Evolutionary conservation across 495 filamentous ascomycete species (phyloP).

Genomic region (Neurospora sp.): DNA sequence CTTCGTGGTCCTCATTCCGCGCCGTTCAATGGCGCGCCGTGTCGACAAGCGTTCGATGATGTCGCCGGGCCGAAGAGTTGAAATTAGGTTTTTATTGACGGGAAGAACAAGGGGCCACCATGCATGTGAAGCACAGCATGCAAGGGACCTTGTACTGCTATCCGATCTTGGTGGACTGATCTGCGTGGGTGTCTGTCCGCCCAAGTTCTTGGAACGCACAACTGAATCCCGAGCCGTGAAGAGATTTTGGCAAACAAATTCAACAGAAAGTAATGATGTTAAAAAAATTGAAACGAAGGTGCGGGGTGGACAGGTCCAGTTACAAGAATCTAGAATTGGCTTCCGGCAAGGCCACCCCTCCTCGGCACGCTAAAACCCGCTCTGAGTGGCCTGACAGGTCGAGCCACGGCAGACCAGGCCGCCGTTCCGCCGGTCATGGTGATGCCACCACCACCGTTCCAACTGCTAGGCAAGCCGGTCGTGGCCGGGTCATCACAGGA

Average conservation of each 20-base stretch:
- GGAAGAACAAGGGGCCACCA: not conserved
- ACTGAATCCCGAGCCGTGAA: not conserved
- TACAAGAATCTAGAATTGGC: not conserved
- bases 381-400: not conserved
- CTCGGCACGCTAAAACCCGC: not conserved
- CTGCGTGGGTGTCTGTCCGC: not conserved
- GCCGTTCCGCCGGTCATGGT: not conserved
- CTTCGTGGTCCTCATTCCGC: not conserved
- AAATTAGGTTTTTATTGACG: not conserved
- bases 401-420: not conserved
- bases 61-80: not conserved
- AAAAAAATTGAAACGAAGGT: not conserved
- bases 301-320: not conserved
- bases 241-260: not conserved
- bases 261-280: not conserved
- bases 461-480: not conserved
- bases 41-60: not conserved
- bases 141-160: not conserved
- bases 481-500: not conserved
- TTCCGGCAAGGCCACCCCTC: not conserved
- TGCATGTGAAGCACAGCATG: not conserved
- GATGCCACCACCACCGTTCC: not conserved
- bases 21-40: not conserved
- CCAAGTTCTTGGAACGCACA: not conserved
- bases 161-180: not conserved